Percentiles rank a stretch among this genome's conserved stretches.
These are phyloP conservation scores for Termitomyces sp. DNA, from an alignment of 768 basidiomycete genomes.

Conservation along the genomic window DNA sequence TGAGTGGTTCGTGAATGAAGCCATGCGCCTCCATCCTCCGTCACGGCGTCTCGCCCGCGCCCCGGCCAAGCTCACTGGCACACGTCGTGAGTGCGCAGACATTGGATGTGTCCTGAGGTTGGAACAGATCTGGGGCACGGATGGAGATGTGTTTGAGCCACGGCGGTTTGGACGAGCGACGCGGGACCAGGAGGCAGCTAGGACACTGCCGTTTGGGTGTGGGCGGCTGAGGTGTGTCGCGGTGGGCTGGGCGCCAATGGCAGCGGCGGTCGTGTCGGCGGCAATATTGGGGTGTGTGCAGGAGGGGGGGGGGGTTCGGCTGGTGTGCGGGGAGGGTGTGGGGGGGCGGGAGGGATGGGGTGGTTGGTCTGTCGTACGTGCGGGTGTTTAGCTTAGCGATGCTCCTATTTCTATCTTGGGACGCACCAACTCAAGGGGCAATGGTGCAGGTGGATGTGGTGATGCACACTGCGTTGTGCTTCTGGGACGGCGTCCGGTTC, in stretches of 20 bases:
- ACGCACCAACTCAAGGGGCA: no score
- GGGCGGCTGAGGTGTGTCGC: constrained; percentile 44
- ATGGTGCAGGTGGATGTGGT: no score
- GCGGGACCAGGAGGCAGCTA: constrained; percentile 15
- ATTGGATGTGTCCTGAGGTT: constrained; percentile 29
- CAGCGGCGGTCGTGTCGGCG: constrained; percentile 41
- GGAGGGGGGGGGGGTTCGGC: constrained; percentile 19
- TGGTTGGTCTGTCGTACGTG: constrained; percentile 29
- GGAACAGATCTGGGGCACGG: constrained; percentile 27
- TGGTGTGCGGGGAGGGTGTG: constrained; percentile 22
- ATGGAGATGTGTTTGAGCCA: constrained; percentile 37
- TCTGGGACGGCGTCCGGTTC: no score
- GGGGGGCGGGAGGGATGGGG: constrained; percentile 39
- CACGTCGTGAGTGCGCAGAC: constrained; percentile 25
- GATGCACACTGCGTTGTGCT: no score
- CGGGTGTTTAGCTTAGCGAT: no score
- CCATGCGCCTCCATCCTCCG: constrained; percentile 46
- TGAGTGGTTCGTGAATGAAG: constrained; percentile 34
- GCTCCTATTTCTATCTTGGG: no score
- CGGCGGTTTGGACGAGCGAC: constrained; percentile 22
- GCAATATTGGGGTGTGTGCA: constrained; percentile 29
- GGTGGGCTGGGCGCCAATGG: constrained; percentile 42
- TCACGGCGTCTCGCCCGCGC: constrained; percentile 39
- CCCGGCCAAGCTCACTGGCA: no score
- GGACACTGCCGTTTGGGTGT: constrained; percentile 41